phyloP scores from a whole-genome alignment of 495 filamentous ascomycete species.

The Tuber umbilicatum region DNA sequence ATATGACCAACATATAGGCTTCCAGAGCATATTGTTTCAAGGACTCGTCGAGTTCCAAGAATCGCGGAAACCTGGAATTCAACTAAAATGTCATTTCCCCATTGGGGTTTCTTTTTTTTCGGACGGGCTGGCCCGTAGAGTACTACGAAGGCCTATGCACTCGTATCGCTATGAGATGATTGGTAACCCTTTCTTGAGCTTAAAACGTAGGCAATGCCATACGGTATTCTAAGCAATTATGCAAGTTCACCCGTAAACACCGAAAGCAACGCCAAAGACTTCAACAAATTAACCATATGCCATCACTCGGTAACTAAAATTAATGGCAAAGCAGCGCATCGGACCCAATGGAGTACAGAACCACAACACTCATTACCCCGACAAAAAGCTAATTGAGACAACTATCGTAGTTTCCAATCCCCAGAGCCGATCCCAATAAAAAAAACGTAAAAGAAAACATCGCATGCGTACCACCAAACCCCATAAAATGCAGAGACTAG shows the following conservation, averaged over 20 bases:
- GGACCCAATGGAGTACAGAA: neutral
- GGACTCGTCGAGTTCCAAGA: neutral
- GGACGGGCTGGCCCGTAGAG: neutral
- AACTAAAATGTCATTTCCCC: neutral
- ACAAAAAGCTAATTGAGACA: neutral
- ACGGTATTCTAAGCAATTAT: neutral
- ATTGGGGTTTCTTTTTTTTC: neutral
- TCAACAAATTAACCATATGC: neutral
- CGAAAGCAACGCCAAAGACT: neutral
- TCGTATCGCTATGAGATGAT: neutral
- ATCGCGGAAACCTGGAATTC: neutral
- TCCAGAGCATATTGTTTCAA: neutral
- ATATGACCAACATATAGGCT: neutral
- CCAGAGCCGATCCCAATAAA: neutral
- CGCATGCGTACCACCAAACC: neutral
- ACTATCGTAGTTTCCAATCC: neutral
- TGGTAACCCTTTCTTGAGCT: neutral
- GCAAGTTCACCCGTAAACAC: neutral
- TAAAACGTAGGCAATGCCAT: neutral
- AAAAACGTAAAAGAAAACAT: neutral
- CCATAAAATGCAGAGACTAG: slow-evolving; percentile 5
- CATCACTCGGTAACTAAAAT: neutral
- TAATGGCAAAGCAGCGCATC: neutral
- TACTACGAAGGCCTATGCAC: neutral
- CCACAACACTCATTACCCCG: neutral